Conservation (phyloP, 306 rosid species). For the Fagus sylvatica region DNA sequence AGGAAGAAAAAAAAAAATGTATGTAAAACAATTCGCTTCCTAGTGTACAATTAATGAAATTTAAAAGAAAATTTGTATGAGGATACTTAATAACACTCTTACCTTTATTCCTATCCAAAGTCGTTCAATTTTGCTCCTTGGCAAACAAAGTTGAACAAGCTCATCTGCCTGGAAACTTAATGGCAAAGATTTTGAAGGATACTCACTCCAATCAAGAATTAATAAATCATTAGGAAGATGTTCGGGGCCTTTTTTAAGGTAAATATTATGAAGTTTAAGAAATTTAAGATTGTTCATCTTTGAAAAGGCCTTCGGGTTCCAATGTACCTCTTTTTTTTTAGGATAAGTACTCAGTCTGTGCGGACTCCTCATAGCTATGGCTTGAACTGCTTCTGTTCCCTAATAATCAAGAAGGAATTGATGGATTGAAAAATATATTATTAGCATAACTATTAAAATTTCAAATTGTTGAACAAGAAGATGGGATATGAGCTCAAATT, state of each 20-base stretch:
- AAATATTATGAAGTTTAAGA: neutral
- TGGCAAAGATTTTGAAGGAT: neutral
- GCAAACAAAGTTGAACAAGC: neutral
- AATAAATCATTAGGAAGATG: neutral
- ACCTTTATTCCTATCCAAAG: conserved; percentile 3
- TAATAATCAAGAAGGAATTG: neutral
- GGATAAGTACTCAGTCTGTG: too few relatives aligned
- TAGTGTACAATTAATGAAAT: too few relatives aligned
- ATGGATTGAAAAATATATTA: too few relatives aligned
- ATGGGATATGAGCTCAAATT: too few relatives aligned
- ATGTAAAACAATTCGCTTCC: neutral
- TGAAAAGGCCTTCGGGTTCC: neutral
- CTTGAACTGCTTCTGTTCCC: neutral
- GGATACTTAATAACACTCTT: neutral
- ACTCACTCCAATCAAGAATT: neutral
- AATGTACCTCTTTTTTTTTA: too few relatives aligned
- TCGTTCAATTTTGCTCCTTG: neutral
- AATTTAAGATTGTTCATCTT: neutral
- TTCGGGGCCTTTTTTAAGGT: neutral
- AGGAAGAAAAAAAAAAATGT: too few relatives aligned
- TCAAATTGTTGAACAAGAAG: too few relatives aligned
- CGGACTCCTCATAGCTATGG: neutral
- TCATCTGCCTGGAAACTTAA: neutral
- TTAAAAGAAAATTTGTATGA: neutral
- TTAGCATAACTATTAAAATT: too few relatives aligned